Conservation (phyloP, 2,329 filamentous ascomycete species). For the Rosellinia necatrix region DNA sequence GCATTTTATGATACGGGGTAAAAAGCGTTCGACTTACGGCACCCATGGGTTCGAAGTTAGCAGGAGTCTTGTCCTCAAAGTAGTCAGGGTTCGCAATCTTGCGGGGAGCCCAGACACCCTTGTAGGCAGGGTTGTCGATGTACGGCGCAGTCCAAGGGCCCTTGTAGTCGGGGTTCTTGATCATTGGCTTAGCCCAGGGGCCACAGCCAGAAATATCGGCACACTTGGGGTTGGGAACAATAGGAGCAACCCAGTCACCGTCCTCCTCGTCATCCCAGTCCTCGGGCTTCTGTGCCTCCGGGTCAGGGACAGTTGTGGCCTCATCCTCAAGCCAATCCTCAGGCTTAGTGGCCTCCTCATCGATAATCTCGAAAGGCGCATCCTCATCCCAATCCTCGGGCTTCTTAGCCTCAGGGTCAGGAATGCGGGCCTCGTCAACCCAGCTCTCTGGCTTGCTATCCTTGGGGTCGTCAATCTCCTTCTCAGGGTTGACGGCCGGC, state of each 20-base stretch:
- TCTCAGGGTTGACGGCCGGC: constrained; percentile 88
- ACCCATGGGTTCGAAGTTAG: constrained; percentile 98
- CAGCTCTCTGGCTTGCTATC: constrained; percentile 94
- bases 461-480: constrained; percentile 93
- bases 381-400: constrained; percentile 99
- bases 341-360: constrained; percentile 87
- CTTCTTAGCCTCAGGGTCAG: constrained; percentile 92
- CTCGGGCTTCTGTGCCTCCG: constrained; percentile 95
- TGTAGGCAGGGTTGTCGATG: constrained; percentile 98
- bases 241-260: constrained; percentile 92
- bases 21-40: constrained; percentile 68
- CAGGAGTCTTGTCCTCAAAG: constrained; percentile 95
- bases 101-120: constrained; percentile 90
- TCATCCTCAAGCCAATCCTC: constrained; percentile 97
- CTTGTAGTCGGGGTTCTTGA: constrained; percentile 96
- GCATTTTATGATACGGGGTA: not conserved
- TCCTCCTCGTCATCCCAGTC: constrained; percentile 99
- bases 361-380: constrained; percentile 92
- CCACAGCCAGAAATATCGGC: constrained; percentile 91
- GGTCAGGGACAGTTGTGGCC: constrained; percentile 81
- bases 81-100: constrained; percentile 97
- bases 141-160: constrained; percentile 94
- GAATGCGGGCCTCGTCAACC: constrained; percentile 91
- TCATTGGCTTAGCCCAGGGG: constrained; percentile 88
- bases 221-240: constrained; percentile 94